Percentiles rank a stretch among this genome's conserved stretches.
phyloP scores from a whole-genome alignment of 306 rosid species.

The Lathyrus oleraceus region DNA sequence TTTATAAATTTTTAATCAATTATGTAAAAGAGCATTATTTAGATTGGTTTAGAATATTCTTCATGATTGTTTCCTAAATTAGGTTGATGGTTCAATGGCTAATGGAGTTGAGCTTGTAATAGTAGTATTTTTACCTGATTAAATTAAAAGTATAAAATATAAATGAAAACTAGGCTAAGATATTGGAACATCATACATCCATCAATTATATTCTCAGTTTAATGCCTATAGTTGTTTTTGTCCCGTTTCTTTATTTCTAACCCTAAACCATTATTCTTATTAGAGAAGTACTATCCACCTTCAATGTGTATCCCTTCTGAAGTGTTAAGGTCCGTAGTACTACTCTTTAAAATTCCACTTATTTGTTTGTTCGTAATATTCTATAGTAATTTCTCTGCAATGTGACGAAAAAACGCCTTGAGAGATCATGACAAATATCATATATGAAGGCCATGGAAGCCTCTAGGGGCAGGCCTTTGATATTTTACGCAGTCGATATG shows the following conservation, averaged over 20 bases:
- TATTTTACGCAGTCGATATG: not conserved
- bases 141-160: slow-evolving; percentile 3
- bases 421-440: not conserved
- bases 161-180: slow-evolving; percentile 17
- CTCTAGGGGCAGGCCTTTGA: not conserved
- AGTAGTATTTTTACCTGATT: not conserved
- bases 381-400: not conserved
- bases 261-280: not conserved
- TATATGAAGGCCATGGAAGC: not conserved
- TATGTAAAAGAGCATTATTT: not conserved
- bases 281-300: not conserved
- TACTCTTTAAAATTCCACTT: not conserved
- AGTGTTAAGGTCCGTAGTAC: not conserved
- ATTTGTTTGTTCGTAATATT: not conserved
- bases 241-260: not conserved
- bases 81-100: not conserved
- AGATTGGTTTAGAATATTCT: not conserved
- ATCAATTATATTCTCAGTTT: slow-evolving; percentile 7
- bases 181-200: not conserved
- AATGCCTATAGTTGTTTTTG: not conserved
- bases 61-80: not conserved
- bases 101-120: slow-evolving; percentile 1
- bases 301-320: not conserved
- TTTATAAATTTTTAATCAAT: slow-evolving; percentile 1
- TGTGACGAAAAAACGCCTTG: not conserved